Evolutionary conservation across 192 early-diverging fungal species (phyloP).

Genomic region (Podochytrium sp.): DNA sequence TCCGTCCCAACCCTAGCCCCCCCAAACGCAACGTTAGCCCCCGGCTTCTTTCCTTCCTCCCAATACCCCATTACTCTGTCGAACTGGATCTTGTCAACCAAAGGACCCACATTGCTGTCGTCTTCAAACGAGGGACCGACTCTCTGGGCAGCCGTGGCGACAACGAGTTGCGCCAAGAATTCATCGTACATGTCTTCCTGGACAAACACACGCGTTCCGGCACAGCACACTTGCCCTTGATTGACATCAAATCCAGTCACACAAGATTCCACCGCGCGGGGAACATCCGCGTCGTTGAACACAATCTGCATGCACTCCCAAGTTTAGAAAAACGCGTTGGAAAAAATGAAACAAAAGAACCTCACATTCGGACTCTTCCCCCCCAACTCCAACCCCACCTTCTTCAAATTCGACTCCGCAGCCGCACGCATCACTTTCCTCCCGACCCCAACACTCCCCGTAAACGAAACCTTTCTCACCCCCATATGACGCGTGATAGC

Average conservation of each 20-base stretch:
- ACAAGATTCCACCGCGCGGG: slow-evolving; percentile 45
- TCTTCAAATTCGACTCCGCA: slow-evolving; percentile 48
- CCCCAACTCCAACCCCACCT: slow-evolving; percentile 55
- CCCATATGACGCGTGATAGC: slow-evolving; percentile 45
- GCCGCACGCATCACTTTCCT: slow-evolving; percentile 32
- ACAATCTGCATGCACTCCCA: slow-evolving; percentile 30
- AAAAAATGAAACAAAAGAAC: slow-evolving; percentile 53
- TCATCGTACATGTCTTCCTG: slow-evolving; percentile 31
- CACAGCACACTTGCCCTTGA: slow-evolving; percentile 48
- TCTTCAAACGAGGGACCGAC: slow-evolving; percentile 78
- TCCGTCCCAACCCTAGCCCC: slow-evolving; percentile 42
- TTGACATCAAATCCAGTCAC: slow-evolving; percentile 36
- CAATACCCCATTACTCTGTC: slow-evolving; percentile 69
- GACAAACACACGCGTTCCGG: slow-evolving; percentile 39
- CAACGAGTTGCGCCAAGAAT: slow-evolving; percentile 45
- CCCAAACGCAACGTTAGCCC: slow-evolving; percentile 70
- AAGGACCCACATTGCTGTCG: slow-evolving; percentile 71
- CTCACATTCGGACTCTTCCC: slow-evolving; percentile 53
- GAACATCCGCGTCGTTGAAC: slow-evolving; percentile 45
- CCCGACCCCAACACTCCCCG: slow-evolving; percentile 43
- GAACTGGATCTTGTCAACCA: slow-evolving; percentile 70
- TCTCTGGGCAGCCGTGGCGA: slow-evolving; percentile 52
- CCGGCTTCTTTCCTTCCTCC: slow-evolving; percentile 67
- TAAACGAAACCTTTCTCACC: slow-evolving; percentile 43
- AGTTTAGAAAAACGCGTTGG: not conserved